Percentiles rank a stretch among this genome's conserved stretches.
Evolutionary conservation across 257 asterid species (phyloP).

Genomic region (Capsicum baccatum): DNA sequence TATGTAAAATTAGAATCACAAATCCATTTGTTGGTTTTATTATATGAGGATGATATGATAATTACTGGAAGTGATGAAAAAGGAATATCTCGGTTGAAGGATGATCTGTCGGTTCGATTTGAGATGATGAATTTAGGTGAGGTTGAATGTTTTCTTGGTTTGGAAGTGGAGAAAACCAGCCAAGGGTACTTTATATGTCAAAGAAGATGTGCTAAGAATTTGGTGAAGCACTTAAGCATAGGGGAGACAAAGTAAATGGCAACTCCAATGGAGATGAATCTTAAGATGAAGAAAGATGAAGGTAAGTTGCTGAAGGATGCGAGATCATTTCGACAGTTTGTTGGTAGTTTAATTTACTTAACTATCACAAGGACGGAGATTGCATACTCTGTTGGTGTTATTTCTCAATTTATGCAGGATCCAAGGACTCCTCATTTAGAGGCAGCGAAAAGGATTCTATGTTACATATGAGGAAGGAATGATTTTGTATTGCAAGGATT

Average conservation of each 20-base stretch:
- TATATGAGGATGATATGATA: slow-evolving; percentile 6
- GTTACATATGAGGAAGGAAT: neutral
- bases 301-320: slow-evolving; percentile 33
- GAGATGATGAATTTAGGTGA: slow-evolving; percentile 36
- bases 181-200: slow-evolving; percentile 32
- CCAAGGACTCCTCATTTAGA: slow-evolving; percentile 25
- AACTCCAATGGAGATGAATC: slow-evolving; percentile 37
- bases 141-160: slow-evolving; percentile 26
- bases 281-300: slow-evolving; percentile 42
- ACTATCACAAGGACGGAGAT: slow-evolving; percentile 36
- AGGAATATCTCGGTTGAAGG: neutral
- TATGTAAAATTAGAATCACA: slow-evolving; percentile 12
- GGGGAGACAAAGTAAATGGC: slow-evolving; percentile 34
- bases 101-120: slow-evolving; percentile 19
- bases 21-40: slow-evolving; percentile 19
- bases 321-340: slow-evolving; percentile 32
- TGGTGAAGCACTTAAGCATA: slow-evolving; percentile 34
- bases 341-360: slow-evolving; percentile 26
- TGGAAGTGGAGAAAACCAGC: slow-evolving; percentile 21
- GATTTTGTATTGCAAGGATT: neutral
- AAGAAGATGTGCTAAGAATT: slow-evolving; percentile 29
- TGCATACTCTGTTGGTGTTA: slow-evolving; percentile 33
- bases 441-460: slow-evolving; percentile 36
- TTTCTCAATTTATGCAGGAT: slow-evolving; percentile 36
- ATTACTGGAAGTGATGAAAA: slow-evolving; percentile 14